Evolutionary conservation across 768 basidiomycete species (phyloP).

Genomic region (Agrocybe pediades): DNA sequence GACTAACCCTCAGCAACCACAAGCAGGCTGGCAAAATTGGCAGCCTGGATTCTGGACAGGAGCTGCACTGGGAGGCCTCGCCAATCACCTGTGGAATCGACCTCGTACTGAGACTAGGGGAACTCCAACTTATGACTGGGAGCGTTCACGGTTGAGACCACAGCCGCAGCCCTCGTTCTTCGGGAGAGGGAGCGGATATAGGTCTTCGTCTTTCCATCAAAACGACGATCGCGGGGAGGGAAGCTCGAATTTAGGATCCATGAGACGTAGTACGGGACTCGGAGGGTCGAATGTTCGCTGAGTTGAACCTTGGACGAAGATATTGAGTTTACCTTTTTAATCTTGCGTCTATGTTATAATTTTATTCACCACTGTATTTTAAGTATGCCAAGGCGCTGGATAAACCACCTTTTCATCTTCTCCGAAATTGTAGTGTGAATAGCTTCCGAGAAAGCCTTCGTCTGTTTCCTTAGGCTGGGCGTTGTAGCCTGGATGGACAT

Average conservation of each 20-base stretch:
- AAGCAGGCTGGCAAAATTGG: constrained; percentile 53
- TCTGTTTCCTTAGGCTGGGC: no score
- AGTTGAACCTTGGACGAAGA: background rate
- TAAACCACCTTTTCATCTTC: background rate
- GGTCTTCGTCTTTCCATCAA: constrained; percentile 28
- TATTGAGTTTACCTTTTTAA: background rate
- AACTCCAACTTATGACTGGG: constrained; percentile 58
- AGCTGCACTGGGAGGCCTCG: constrained; percentile 70
- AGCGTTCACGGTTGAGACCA: constrained; percentile 34
- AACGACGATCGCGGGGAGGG: constrained; percentile 68
- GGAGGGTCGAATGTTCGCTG: constrained; percentile 59
- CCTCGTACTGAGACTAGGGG: constrained; percentile 22
- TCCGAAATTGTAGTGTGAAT: background rate
- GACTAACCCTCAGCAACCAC: constrained; percentile 24
- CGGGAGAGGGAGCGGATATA: constrained; percentile 20
- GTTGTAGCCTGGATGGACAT: no score
- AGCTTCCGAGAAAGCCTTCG: background rate
- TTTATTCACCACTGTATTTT: background rate
- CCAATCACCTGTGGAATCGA: constrained; percentile 55
- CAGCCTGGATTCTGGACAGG: constrained; percentile 88
- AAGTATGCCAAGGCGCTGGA: background rate
- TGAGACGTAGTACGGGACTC: constrained; percentile 78
- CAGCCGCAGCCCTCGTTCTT: constrained; percentile 19
- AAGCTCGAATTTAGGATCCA: constrained; percentile 65
- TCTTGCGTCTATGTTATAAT: background rate